Conservation (phyloP, 108 stramenopile genomes). For the Skeletonema tropicum region DNA sequence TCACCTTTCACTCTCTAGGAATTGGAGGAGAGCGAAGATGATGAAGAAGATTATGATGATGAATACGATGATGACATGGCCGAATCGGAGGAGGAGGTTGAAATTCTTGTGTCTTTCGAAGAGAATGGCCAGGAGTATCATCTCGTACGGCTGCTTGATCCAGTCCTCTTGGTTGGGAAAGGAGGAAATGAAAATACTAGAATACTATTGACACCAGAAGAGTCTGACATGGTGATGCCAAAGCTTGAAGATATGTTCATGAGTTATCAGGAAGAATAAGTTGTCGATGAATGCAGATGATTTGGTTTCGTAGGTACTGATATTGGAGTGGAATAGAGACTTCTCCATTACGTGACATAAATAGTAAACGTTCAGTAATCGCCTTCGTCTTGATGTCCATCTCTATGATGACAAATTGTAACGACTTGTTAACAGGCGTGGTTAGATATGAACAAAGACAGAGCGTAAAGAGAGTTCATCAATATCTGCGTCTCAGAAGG, state of each 20-base stretch:
- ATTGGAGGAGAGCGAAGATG: slow-evolving; percentile 47
- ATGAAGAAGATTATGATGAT: slow-evolving; percentile 63
- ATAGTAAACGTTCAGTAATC: background rate
- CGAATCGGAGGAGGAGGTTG: slow-evolving; percentile 82
- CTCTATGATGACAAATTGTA: background rate
- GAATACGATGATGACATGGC: slow-evolving; percentile 58
- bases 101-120: slow-evolving; percentile 84
- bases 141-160: slow-evolving; percentile 83
- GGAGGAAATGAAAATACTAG: slow-evolving; percentile 58
- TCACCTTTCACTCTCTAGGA: slow-evolving; percentile 20
- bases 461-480: too few relatives aligned
- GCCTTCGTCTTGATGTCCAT: background rate
- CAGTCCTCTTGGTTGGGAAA: slow-evolving; percentile 89
- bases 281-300: slow-evolving; percentile 6
- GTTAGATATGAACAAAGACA: too few relatives aligned
- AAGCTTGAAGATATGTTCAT: slow-evolving; percentile 75
- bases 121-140: slow-evolving; percentile 75
- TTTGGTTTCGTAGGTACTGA: background rate
- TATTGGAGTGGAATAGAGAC: background rate
- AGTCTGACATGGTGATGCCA: slow-evolving; percentile 86
- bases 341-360: background rate
- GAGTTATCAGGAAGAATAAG: slow-evolving; percentile 62
- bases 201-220: slow-evolving; percentile 79
- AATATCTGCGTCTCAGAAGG: too few relatives aligned
- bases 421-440: too few relatives aligned